Evolutionary conservation across 768 basidiomycete genomes (phyloP), one percentile per base, ranked within the genome.

Genomic region (Hygrophorus russula): DNA sequence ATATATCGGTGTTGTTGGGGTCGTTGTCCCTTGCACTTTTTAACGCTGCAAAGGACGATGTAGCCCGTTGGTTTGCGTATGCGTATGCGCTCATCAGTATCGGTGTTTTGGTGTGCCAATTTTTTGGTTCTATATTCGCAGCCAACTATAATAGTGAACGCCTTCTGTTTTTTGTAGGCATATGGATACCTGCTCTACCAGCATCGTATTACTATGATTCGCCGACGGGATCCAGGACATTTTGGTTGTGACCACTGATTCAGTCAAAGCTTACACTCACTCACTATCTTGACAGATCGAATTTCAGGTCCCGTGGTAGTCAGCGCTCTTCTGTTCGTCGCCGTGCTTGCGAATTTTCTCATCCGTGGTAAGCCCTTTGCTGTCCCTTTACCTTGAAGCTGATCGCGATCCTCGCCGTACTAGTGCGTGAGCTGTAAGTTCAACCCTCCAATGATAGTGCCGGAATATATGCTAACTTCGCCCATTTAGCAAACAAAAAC

Each of bases 151-250:
- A 18, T 38, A n/a, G n/a, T n/a, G 38, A 2, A 9, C 28, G n/a
- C 39, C 36, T 39, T 42, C 3, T 29, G 31, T n/a, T n/a, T n/a
- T n/a, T n/a, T n/a, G 15, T 38, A 93, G 83, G 58, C 88, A 2
- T 99, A 98, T 59, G 90, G 86, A 0, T 96, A 86, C 60, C 62
- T 60, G 1, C 62, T 97, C 34, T 97, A 94, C 56, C 88, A 97
- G 58, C 73, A 80, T 47, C 77, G 96, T 36, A 78, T 97, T 42
- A 82, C 82, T 37, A 82, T 91, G 79, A 98, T 99, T 49, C 82
- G 85, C 10, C 76, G 81, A 49, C 71, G 93, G 37, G 86, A 91
- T 61, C 82, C 90, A 19, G 85, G 88, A 0, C 79, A 85, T 54
- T 96, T 96, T 51, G 92, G 92, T 96, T 44, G 35, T 69, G 61